phyloP scores from a whole-genome alignment of 768 basidiomycete genomes.

The Infundibulicybe gibba region DNA sequence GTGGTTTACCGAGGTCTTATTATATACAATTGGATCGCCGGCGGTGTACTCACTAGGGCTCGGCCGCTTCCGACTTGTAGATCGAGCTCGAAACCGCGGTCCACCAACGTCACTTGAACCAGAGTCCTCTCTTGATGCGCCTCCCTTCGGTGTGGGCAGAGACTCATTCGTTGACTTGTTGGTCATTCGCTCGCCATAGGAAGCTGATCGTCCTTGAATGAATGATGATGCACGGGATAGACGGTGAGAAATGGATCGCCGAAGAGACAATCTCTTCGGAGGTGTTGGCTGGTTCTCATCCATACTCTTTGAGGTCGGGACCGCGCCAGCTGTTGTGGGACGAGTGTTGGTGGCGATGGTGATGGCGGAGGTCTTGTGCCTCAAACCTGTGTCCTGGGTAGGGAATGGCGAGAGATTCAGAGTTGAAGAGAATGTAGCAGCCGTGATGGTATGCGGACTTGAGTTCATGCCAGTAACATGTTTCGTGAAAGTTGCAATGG shows the following conservation, averaged over 20 bases:
- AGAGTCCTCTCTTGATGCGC: neutral
- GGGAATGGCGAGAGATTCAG: slow-evolving; percentile 9
- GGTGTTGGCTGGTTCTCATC: too few relatives aligned
- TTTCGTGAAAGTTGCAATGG: slow-evolving; percentile 68
- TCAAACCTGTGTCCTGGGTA: slow-evolving; percentile 2
- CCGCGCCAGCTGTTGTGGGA: slow-evolving; percentile 1
- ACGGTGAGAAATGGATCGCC: slow-evolving; percentile 14
- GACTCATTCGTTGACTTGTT: neutral
- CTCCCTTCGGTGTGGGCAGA: neutral
- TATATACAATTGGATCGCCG: slow-evolving; percentile 62
- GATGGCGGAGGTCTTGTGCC: neutral
- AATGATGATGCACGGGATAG: slow-evolving; percentile 10
- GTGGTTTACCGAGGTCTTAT: slow-evolving; percentile 37
- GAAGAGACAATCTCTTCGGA: slow-evolving; percentile 1
- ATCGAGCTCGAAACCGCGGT: slow-evolving; percentile 22
- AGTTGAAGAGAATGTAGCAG: slow-evolving; percentile 4
- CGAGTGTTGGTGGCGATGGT: neutral
- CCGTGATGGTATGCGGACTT: slow-evolving; percentile 7
- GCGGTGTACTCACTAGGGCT: slow-evolving; percentile 35
- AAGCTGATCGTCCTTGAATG: slow-evolving; percentile 2
- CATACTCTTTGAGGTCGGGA: neutral
- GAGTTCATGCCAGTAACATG: slow-evolving; percentile 52
- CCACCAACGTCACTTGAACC: slow-evolving; percentile 29
- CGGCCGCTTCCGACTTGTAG: slow-evolving; percentile 6
- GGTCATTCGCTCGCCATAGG: neutral